Percentiles rank a stretch among this genome's conserved stretches.
These are phyloP conservation scores for Lachnellula occidentalis DNA, from an alignment of 2,329 filamentous ascomycete genomes.

Conservation along the genomic window DNA sequence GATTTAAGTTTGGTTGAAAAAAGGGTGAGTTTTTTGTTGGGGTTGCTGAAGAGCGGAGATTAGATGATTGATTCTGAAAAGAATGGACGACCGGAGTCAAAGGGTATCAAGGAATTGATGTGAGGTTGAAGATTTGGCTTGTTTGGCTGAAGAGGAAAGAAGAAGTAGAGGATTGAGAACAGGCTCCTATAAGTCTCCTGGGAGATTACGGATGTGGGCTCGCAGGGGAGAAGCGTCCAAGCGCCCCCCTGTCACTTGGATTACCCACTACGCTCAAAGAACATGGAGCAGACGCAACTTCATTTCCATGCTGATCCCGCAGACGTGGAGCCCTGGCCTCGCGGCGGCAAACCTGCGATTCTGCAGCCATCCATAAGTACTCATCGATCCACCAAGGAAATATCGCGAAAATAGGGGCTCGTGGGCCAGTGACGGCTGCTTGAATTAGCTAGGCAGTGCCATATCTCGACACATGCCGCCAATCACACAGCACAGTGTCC, in stretches of 20 bases:
- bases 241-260: slow-evolving; percentile 2
- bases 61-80: slow-evolving; percentile 20
- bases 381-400: background rate
- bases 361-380: slow-evolving; percentile 3
- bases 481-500: background rate
- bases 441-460: background rate
- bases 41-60: slow-evolving; percentile 20
- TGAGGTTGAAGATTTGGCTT: slow-evolving; percentile 21
- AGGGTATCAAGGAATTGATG: slow-evolving; percentile 17
- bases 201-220: slow-evolving; percentile 13
- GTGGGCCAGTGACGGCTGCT: background rate
- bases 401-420: background rate
- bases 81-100: slow-evolving; percentile 31
- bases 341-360: slow-evolving; percentile 10
- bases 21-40: slow-evolving; percentile 9
- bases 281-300: background rate
- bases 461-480: background rate
- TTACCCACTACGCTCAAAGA: slow-evolving; percentile 4
- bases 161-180: slow-evolving; percentile 1
- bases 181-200: slow-evolving; percentile 17
- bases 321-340: background rate
- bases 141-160: slow-evolving; percentile 21
- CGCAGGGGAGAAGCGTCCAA: slow-evolving; percentile 3
- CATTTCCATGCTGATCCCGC: slow-evolving; percentile 1
- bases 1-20: slow-evolving; percentile 12